Conservation (phyloP, 805 yeast species). For the Cyberlindnera bimundalis region DNA sequence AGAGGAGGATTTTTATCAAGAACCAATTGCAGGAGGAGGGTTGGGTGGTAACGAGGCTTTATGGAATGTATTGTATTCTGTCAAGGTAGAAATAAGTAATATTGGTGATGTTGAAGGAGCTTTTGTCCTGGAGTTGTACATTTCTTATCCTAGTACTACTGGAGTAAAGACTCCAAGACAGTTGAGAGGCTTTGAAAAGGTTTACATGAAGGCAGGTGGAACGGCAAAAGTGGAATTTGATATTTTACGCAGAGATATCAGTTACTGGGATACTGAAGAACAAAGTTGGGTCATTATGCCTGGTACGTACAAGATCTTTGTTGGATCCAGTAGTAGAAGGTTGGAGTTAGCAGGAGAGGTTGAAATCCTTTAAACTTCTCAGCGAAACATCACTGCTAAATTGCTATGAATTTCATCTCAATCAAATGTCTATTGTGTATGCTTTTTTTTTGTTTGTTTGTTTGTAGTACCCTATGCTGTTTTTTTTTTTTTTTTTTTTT, state of each 20-base stretch:
- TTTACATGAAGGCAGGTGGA: slow-evolving; percentile 41
- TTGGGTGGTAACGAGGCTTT: slow-evolving; percentile 59
- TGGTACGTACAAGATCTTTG: slow-evolving; percentile 50
- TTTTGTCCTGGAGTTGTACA: slow-evolving; percentile 17
- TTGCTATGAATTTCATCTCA: no score
- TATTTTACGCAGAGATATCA: slow-evolving; percentile 48
- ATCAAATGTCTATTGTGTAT: no score
- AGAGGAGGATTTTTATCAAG: slow-evolving; percentile 28
- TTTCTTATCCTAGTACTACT: slow-evolving; percentile 21
- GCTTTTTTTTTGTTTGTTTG: background rate
- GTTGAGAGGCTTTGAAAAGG: slow-evolving; percentile 57
- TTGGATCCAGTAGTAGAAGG: slow-evolving; percentile 47
- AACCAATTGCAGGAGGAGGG: slow-evolving; percentile 42
- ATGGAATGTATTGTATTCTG: slow-evolving; percentile 42
- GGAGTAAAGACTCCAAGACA: slow-evolving; percentile 48
- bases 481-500: background rate
- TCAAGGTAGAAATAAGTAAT: slow-evolving; percentile 13
- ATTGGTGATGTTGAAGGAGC: slow-evolving; percentile 14
- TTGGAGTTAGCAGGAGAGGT: slow-evolving; percentile 42
- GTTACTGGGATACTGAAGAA: slow-evolving; percentile 51
- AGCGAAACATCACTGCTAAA: no score
- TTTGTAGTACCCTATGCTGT: background rate
- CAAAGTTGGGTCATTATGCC: slow-evolving; percentile 59
- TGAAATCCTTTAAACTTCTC: slow-evolving; percentile 25
- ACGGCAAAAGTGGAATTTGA: slow-evolving; percentile 38